Evolutionary conservation across 805 yeast genomes (phyloP).

Genomic region (Myxozyma nipponensis): DNA sequence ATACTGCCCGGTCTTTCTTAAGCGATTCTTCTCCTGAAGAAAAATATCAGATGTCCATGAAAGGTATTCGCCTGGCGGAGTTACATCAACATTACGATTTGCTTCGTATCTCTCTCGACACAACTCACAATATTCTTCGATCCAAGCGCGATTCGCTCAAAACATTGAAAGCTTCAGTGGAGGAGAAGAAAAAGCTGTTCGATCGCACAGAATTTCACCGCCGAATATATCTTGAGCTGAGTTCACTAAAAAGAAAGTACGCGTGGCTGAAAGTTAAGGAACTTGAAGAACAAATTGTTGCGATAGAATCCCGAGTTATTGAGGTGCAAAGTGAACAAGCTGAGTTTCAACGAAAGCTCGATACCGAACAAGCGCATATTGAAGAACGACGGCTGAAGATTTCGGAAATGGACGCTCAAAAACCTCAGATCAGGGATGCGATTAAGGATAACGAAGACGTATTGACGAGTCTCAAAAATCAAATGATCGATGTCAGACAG

Average conservation of each 20-base stretch:
- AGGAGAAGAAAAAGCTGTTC: constrained; percentile 33
- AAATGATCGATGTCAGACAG: too few species aligned
- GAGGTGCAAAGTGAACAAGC: too few species aligned
- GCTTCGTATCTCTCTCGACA: constrained; percentile 41
- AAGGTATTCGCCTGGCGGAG: constrained; percentile 70
- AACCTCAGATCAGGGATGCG: too few species aligned
- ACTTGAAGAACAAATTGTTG: constrained; percentile 10
- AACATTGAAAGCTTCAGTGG: constrained; percentile 40
- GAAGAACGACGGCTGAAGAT: too few species aligned
- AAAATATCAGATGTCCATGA: constrained; percentile 73
- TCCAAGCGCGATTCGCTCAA: constrained; percentile 39
- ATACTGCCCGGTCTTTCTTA: constrained; percentile 84
- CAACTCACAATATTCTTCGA: constrained; percentile 33
- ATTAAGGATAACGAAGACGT: too few species aligned
- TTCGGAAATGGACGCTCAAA: too few species aligned
- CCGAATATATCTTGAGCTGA: constrained; percentile 8
- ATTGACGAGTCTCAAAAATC: too few species aligned
- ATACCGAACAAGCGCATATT: too few species aligned
- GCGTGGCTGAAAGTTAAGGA: constrained; percentile 26
- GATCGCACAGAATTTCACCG: constrained; percentile 20
- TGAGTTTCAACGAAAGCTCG: too few species aligned
- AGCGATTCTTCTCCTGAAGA: constrained; percentile 68
- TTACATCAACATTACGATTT: constrained; percentile 43
- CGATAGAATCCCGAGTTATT: too few species aligned
- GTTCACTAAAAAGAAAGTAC: constrained; percentile 7